phyloP scores from a whole-genome alignment of 208 protist species.

The Crithidia expoeki region DNA sequence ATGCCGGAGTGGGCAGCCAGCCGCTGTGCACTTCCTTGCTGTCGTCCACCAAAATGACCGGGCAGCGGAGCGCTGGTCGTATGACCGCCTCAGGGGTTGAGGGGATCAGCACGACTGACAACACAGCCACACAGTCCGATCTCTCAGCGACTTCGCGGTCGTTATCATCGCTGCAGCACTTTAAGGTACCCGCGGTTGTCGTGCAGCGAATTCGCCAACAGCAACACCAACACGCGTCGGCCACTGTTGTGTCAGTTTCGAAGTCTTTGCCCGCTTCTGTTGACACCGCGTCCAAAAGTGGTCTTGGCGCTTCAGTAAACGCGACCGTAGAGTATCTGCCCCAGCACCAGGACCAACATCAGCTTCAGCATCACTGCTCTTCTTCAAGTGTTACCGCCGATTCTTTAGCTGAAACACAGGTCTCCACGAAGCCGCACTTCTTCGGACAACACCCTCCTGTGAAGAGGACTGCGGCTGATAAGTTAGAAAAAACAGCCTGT shows the following conservation, averaged over 20 bases:
- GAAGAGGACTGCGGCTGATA: no score
- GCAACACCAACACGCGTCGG: conserved; percentile 13
- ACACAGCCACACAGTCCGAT: background rate
- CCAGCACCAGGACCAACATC: no score
- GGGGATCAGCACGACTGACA: background rate
- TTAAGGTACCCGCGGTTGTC: conserved; percentile 39
- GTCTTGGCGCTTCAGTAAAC: no score
- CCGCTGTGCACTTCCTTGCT: conserved; percentile 17
- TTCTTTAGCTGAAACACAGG: no score
- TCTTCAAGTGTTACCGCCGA: no score
- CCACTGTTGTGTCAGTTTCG: background rate
- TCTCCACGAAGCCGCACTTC: no score
- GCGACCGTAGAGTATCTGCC: no score
- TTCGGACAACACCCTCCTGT: no score
- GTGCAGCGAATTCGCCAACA: conserved; percentile 39
- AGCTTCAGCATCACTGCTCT: no score
- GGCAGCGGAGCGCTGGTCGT: conserved; percentile 8
- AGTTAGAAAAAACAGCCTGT: background rate
- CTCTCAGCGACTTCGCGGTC: background rate
- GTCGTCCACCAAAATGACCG: background rate
- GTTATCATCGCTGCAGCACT: conserved; percentile 8
- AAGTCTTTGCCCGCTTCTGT: background rate
- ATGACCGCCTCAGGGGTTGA: conserved; percentile 21
- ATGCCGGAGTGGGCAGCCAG: conserved; percentile 17
- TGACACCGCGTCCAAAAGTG: background rate